Conservation (phyloP, 805 yeast genomes). For the Yarrowia sp. region DNA sequence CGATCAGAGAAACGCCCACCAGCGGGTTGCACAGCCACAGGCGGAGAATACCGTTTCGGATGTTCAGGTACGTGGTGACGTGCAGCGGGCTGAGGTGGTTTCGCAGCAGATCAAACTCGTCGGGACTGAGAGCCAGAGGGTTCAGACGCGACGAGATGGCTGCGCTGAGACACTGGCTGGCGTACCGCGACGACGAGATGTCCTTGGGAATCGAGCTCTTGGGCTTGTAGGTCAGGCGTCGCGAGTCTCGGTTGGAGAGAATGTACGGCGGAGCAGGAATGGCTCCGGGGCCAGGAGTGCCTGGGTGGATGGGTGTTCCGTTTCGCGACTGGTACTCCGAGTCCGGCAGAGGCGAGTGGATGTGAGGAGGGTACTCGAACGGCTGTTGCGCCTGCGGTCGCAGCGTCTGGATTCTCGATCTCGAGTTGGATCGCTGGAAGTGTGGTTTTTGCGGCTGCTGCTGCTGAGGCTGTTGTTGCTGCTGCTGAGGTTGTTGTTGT, state of each 20-base stretch:
- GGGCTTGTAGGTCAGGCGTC: constrained; percentile 37
- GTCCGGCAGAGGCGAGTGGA: constrained; percentile 25
- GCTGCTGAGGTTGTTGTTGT: constrained; percentile 22
- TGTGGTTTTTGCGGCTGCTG: constrained; percentile 21
- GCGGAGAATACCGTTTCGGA: constrained; percentile 44
- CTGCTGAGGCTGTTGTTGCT: constrained; percentile 21
- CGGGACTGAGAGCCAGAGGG: constrained; percentile 41
- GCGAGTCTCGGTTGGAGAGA: constrained; percentile 30
- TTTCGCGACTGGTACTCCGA: constrained; percentile 24
- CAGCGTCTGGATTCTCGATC: constrained; percentile 19
- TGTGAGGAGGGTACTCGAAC: constrained; percentile 13
- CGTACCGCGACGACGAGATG: constrained; percentile 39
- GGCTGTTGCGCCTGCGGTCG: constrained; percentile 23
- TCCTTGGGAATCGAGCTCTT: constrained; percentile 44
- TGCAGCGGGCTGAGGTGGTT: constrained; percentile 39
- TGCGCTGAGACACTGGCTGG: constrained; percentile 43
- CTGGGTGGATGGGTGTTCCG: background rate
- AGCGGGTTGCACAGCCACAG: constrained; percentile 46
- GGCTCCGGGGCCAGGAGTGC: constrained; percentile 29
- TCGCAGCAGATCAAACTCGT: constrained; percentile 41
- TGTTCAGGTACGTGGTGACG: constrained; percentile 45
- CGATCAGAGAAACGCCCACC: constrained; percentile 43
- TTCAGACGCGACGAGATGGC: constrained; percentile 43
- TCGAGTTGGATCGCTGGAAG: constrained; percentile 1
- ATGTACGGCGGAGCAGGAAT: constrained; percentile 32